Evolutionary conservation across 257 asterid genomes (phyloP).

Genomic region (Solanum peruvianum): DNA sequence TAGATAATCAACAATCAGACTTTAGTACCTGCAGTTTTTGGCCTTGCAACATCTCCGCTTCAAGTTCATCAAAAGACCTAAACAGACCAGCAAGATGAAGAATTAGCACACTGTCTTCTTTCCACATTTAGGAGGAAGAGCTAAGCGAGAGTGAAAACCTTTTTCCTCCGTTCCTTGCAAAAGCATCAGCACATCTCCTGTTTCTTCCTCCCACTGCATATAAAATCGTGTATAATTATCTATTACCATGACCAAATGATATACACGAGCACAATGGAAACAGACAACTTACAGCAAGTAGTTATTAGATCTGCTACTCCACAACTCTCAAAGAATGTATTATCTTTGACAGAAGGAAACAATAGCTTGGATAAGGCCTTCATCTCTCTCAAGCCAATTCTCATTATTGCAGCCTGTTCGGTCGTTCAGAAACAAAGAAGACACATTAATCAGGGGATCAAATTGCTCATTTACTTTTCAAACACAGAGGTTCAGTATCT

Average conservation of each 20-base stretch:
- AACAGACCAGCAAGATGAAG: background rate
- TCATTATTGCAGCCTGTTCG: constrained; percentile 85
- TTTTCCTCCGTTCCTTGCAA: constrained; percentile 76
- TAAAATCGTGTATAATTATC: background rate
- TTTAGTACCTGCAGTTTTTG: constrained; percentile 70
- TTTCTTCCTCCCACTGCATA: constrained; percentile 86
- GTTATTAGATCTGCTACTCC: constrained; percentile 93
- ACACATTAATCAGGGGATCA: background rate
- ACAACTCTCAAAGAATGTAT: constrained; percentile 91
- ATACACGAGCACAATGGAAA: background rate
- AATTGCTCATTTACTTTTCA: background rate
- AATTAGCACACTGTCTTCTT: background rate
- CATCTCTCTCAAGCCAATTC: constrained; percentile 90
- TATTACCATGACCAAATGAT: background rate
- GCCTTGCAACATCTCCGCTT: constrained; percentile 89
- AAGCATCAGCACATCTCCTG: constrained; percentile 89
- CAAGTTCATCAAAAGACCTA: constrained; percentile 80
- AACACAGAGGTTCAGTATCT: background rate
- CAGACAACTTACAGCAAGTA: constrained; percentile 67
- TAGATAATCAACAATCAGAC: background rate
- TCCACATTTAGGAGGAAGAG: background rate
- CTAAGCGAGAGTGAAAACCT: constrained; percentile 13
- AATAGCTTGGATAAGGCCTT: constrained; percentile 79
- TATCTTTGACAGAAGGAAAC: constrained; percentile 80
- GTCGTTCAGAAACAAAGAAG: background rate